phyloP scores from a whole-genome alignment of 1,139 yeast species.

The Candida sojae region DNA sequence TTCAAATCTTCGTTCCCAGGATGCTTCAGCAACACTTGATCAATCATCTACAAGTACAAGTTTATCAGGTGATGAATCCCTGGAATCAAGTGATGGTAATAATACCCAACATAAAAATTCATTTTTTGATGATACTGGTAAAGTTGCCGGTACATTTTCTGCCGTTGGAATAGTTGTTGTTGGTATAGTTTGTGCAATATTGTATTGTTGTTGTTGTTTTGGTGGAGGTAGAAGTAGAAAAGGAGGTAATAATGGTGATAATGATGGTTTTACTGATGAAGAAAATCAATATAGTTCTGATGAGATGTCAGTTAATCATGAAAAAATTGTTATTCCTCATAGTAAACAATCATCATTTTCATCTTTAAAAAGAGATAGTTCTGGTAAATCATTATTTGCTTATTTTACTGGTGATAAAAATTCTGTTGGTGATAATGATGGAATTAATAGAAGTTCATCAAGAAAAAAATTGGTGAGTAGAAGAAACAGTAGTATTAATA shows the following conservation, averaged over 20 bases:
- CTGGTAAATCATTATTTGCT: constrained; percentile 36
- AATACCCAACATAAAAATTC: constrained; percentile 18
- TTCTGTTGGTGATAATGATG: constrained; percentile 16
- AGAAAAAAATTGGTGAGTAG: constrained; percentile 30
- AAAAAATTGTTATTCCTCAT: constrained; percentile 19
- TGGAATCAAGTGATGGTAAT: constrained; percentile 8
- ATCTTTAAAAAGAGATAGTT: constrained; percentile 31
- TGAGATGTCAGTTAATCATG: constrained; percentile 26
- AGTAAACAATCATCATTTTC: constrained; percentile 16
- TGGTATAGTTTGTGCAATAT: constrained; percentile 34
- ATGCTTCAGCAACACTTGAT: background rate
- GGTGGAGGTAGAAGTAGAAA: constrained; percentile 11
- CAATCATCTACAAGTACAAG: constrained; percentile 12
- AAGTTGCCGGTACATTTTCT: constrained; percentile 74
- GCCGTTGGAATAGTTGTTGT: constrained; percentile 62
- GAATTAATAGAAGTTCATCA: constrained; percentile 33
- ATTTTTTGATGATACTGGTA: constrained; percentile 59
- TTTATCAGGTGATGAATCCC: background rate
- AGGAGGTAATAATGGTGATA: constrained; percentile 16
- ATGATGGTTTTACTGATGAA: constrained; percentile 39
- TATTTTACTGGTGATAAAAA: constrained; percentile 27
- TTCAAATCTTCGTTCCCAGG: background rate
- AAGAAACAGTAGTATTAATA: constrained; percentile 10
- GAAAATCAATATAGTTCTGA: constrained; percentile 39
- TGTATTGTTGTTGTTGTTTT: constrained; percentile 41